A percentile compares a stretch with the other conserved stretches of the same genome.
These are phyloP conservation scores for Helenozyma baotianmanensis DNA, from an alignment of 805 yeast genomes.

Conservation along the genomic window DNA sequence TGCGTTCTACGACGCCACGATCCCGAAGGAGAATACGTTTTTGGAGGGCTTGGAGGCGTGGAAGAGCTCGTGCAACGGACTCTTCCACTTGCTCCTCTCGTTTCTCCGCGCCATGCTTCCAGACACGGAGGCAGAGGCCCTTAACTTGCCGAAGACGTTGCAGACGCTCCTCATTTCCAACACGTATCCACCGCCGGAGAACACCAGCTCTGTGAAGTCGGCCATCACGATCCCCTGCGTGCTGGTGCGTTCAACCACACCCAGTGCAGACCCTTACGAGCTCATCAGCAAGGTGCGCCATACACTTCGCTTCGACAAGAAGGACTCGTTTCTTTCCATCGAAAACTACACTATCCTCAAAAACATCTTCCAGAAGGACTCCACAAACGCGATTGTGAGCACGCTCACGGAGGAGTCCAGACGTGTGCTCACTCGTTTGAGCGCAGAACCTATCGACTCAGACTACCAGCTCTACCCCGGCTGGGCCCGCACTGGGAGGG, in stretches of 20 bases:
- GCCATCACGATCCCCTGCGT: conserved; percentile 59
- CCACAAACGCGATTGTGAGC: conserved; percentile 48
- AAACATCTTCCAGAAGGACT: conserved; percentile 59
- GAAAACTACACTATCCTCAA: conserved; percentile 76
- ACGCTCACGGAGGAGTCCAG: conserved; percentile 72
- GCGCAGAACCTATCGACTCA: conserved; percentile 32
- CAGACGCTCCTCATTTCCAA: conserved; percentile 61
- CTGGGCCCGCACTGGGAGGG: conserved; percentile 18
- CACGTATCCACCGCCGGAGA: conserved; percentile 55
- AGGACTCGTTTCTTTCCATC: conserved; percentile 63
- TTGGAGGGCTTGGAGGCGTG: conserved; percentile 70
- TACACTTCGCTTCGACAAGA: conserved; percentile 63
- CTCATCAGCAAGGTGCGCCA: conserved; percentile 46
- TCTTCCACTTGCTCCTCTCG: conserved; percentile 73
- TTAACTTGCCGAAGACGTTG: conserved; percentile 60
- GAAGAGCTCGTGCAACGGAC: conserved; percentile 80
- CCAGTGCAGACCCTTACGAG: conserved; percentile 50
- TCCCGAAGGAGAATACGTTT: conserved; percentile 37
- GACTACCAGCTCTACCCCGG: conserved; percentile 39
- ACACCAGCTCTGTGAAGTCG: conserved; percentile 29
- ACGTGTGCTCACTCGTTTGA: conserved; percentile 44
- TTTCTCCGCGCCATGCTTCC: conserved; percentile 77
- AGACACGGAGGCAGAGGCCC: conserved; percentile 52
- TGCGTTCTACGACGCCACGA: conserved; percentile 36
- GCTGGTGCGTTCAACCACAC: conserved; percentile 48